phyloP scores from a whole-genome alignment of 345 rosid species.

The Syzygium aqueum region DNA sequence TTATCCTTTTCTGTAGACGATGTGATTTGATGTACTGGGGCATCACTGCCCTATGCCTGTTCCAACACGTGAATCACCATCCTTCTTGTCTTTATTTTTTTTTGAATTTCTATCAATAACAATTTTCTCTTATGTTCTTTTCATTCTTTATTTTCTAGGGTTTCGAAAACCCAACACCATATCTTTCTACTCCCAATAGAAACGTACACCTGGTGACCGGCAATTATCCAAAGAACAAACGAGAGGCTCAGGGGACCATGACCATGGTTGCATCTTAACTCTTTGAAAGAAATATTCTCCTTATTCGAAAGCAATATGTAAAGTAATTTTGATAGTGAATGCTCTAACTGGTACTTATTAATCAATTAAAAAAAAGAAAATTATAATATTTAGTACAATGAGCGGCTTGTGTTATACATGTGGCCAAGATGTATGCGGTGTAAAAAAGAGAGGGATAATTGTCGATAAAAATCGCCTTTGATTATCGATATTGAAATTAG shows the following conservation, averaged over 20 bases:
- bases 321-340: background rate
- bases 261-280: background rate
- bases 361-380: no score
- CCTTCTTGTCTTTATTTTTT: background rate
- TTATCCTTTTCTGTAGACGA: background rate
- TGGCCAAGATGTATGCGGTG: background rate
- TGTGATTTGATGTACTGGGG: background rate
- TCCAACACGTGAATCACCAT: background rate
- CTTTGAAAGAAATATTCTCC: background rate
- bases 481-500: background rate
- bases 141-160: background rate
- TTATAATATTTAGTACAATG: no score
- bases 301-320: background rate
- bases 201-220: background rate
- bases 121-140: background rate
- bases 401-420: background rate
- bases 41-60: background rate
- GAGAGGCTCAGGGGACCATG: background rate
- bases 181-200: background rate
- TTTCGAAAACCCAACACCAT: background rate
- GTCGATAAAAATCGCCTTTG: rapidly evolving
- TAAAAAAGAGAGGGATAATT: background rate
- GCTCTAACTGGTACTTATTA: background rate
- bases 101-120: background rate
- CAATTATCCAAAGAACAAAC: background rate